A percentile compares a stretch with the other conserved stretches of the same genome.
These are phyloP conservation scores for Oryza meyeriana DNA, from an alignment of 176 grass and related monocot genomes.

Conservation along the genomic window DNA sequence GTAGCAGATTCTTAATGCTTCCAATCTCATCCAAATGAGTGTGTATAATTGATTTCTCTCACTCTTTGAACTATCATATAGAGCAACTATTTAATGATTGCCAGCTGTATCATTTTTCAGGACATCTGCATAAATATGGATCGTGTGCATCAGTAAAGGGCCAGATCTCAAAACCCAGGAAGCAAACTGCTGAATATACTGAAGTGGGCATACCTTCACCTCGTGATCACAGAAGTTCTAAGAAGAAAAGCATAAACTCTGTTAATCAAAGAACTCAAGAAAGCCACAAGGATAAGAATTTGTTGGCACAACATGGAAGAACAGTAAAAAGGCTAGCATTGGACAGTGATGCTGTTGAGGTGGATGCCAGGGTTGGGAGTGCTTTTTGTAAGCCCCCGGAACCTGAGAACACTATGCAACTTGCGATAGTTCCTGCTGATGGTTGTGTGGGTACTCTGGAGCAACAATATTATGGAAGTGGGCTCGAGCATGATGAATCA, in stretches of 20 bases:
- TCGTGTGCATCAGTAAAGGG: constrained; percentile 43
- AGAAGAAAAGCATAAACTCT: constrained; percentile 46
- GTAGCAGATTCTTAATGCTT: constrained; percentile 26
- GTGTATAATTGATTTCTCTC: constrained; percentile 1
- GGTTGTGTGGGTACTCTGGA: neutral
- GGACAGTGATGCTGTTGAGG: constrained; percentile 18
- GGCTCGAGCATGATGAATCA: constrained; percentile 39
- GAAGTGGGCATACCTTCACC: constrained; percentile 25
- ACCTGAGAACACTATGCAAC: constrained; percentile 23
- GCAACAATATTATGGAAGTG: constrained; percentile 13
- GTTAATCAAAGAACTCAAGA: constrained; percentile 16
- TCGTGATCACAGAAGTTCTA: constrained; percentile 28
- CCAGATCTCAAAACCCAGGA: constrained; percentile 28
- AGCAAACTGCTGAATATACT: constrained; percentile 37
- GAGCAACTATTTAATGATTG: constrained; percentile 16
- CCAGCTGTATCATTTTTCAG: constrained; percentile 44
- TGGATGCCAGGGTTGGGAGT: constrained; percentile 25
- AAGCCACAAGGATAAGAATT: constrained; percentile 24
- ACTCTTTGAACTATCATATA: constrained; percentile 23
- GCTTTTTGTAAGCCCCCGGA: constrained; percentile 32
- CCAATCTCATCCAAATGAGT: constrained; percentile 6
- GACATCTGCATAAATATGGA: constrained; percentile 38
- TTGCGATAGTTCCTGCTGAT: constrained; percentile 16
- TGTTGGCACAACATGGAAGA: constrained; percentile 10
- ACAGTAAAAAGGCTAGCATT: constrained; percentile 33